phyloP scores from a whole-genome alignment of 345 rosid species.

The Rhizophora apiculata region DNA sequence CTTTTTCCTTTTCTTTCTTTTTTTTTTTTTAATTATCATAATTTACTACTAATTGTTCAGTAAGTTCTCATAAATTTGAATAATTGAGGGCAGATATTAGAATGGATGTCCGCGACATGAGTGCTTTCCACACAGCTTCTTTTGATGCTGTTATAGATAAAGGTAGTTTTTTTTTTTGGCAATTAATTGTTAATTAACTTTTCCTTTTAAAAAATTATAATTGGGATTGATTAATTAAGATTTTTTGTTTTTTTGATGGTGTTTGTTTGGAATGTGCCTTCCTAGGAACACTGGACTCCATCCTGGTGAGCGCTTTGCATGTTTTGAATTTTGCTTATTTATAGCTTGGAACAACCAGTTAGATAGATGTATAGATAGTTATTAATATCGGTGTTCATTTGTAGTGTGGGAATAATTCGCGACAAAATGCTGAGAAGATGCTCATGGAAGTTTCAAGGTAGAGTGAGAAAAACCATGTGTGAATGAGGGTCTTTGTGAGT shows the following conservation, averaged over 20 bases:
- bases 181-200: too few relatives aligned
- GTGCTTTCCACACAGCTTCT: conserved; percentile 48
- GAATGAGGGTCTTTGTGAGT: not conserved
- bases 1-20: not conserved
- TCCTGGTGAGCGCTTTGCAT: conserved; percentile 56
- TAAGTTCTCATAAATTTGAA: not conserved
- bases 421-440: conserved; percentile 66
- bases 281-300: conserved; percentile 87
- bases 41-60: too few relatives aligned
- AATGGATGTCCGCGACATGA: conserved; percentile 88
- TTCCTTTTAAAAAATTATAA: too few relatives aligned
- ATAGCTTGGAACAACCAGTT: conserved; percentile 9
- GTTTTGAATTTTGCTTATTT: conserved; percentile 1
- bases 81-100: conserved; percentile 43
- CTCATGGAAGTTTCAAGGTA: conserved; percentile 77
- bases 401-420: conserved; percentile 76
- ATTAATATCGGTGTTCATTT: not conserved
- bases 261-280: conserved; percentile 13
- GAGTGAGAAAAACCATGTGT: not conserved
- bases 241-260: conserved; percentile 3
- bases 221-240: not conserved
- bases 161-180: conserved; percentile 35
- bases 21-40: not conserved
- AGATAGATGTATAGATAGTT: too few relatives aligned
- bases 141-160: conserved; percentile 80